phyloP scores from a whole-genome alignment of 75 land plant species.

The Isoetes taiwanensis region DNA sequence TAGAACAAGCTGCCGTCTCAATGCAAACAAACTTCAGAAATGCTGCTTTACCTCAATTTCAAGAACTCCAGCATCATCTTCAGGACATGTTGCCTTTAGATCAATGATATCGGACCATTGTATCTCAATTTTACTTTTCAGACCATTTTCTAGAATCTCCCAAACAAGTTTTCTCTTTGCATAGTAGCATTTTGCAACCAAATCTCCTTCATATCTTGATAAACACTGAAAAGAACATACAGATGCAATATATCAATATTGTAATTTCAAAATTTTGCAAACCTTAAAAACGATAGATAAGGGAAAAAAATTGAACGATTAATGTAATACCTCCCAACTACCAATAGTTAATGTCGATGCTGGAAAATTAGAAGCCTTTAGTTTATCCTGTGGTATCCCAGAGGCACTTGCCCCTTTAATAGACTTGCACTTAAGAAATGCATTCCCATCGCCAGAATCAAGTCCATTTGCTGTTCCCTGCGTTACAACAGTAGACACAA shows the following conservation, averaged over 20 bases:
- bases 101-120: constrained; percentile 96
- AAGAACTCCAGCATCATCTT: constrained; percentile 45
- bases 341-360: constrained; percentile 64
- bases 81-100: constrained; percentile 58
- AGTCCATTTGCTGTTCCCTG: no score
- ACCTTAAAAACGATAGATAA: no score
- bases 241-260: no score
- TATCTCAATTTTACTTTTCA: constrained; percentile 90
- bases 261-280: no score
- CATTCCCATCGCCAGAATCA: no score
- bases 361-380: constrained; percentile 88
- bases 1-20: no score
- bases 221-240: no score
- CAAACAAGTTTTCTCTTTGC: constrained; percentile 87
- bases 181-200: constrained; percentile 86
- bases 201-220: constrained; percentile 46
- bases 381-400: constrained; percentile 37
- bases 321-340: constrained; percentile 87
- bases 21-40: no score
- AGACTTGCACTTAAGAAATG: background rate
- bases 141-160: constrained; percentile 83
- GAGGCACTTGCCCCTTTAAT: constrained; percentile 14
- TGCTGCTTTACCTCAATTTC: constrained; percentile 82
- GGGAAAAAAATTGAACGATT: no score
- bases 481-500: no score